Base-by-base conservation (phyloP, 148 eudicot genomes). In the Cornus suecica region DNA sequence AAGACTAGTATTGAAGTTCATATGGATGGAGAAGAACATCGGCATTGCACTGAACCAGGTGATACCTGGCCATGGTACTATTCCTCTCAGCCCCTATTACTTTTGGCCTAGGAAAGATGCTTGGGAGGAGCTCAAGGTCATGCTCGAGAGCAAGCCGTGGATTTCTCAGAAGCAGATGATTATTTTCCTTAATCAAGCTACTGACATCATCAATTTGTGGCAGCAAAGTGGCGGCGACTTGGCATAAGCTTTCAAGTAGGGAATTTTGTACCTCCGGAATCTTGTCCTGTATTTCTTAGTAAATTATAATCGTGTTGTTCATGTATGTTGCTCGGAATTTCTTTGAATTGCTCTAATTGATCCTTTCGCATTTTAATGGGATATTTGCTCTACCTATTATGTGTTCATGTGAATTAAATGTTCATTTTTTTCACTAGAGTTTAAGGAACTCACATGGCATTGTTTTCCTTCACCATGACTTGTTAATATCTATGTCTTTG, bases 101-200 rank as follows among this genome's bases (percentile, higher is more conserved):
- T 90, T 94, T 80, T 94, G 99, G 99, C 99, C 97, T 5, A 84
- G 98, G 76, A 94, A 90, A 84, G 98, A 94, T 87, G 98, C 98
- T 68, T 94, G 97, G 97, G 99, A 94, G 65, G 97, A 94, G 84
- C 96, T 92, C 23, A 92, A 88, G 80, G 82, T 86, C 24, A 72
- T 94, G 88, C 92, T 94, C 0, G 98, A 94, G 89, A 83, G 89
- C 75, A 94, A 92, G 82, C 97, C 97, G 1, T 94, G 97, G 97
- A 94, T 94, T 45, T 89, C 97, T 41, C 90, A 88, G 68, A 90
- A 88, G 72, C 92, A 94, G 85, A 87, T 84, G 84, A 86, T 92
- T 65, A 87, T 90, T 83, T 85, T 94, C 77, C 96, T 94, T 64
- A 94, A 92, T 81, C 98, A 94, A 78, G 98, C 97, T 8, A 90